Evolutionary conservation across 2,329 filamentous ascomycete species (phyloP).

Genomic region (Aureobasidium vineae): DNA sequence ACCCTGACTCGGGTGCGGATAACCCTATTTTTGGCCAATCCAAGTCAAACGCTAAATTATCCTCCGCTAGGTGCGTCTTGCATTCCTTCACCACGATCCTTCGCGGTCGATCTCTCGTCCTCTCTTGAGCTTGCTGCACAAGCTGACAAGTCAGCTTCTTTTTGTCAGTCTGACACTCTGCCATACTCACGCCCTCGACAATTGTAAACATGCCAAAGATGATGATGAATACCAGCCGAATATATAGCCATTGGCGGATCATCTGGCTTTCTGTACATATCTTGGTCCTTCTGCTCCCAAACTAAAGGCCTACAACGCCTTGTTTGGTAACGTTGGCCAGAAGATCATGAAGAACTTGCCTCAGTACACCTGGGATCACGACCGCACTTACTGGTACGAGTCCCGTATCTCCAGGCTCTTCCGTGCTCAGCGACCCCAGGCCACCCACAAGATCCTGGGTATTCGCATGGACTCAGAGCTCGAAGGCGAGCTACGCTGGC

Average conservation of each 20-base stretch:
- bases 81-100: background rate
- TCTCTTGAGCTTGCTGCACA: background rate
- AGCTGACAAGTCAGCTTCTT: conserved; percentile 2
- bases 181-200: background rate
- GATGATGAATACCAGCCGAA: background rate
- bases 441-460: conserved; percentile 28
- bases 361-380: conserved; percentile 30
- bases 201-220: background rate
- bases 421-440: background rate
- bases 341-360: conserved; percentile 28
- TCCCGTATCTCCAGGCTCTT: conserved; percentile 14
- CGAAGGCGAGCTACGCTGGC: conserved; percentile 27
- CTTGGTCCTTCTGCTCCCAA: background rate
- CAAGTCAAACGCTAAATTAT: background rate
- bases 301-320: conserved; percentile 3
- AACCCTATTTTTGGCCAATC: background rate
- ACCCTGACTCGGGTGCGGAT: background rate
- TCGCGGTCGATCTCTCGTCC: background rate
- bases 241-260: background rate
- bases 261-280: background rate
- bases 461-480: conserved; percentile 10
- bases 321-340: background rate
- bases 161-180: conserved; percentile 3
- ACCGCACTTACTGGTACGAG: conserved; percentile 29
- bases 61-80: background rate